Conservation (phyloP, 2,329 filamentous ascomycete genomes). For the Chaetomium globosum region DNA sequence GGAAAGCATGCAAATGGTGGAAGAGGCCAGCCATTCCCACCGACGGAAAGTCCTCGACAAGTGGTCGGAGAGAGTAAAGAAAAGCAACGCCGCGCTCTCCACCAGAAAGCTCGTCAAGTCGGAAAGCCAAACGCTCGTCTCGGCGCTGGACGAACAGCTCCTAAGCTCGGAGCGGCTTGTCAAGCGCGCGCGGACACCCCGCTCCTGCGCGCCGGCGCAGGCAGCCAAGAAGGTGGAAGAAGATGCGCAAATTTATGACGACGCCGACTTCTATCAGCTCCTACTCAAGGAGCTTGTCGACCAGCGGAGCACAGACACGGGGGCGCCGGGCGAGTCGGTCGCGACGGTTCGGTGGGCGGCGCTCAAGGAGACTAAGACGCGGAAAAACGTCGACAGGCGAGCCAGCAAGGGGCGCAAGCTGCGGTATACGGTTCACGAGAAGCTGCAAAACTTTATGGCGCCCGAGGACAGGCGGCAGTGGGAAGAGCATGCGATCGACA, state of each 20-base stretch:
- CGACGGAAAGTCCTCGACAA: constrained; percentile 79
- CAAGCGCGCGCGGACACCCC: constrained; percentile 68
- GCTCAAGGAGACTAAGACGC: constrained; percentile 74
- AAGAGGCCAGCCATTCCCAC: constrained; percentile 60
- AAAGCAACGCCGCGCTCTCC: constrained; percentile 58
- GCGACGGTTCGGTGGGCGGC: constrained; percentile 66
- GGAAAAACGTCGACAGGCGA: constrained; percentile 85
- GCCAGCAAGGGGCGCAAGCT: constrained; percentile 95
- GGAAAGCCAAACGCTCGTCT: constrained; percentile 64
- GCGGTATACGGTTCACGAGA: constrained; percentile 93
- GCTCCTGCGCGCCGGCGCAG: constrained; percentile 76
- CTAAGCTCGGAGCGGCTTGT: constrained; percentile 66
- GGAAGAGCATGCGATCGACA: constrained; percentile 77
- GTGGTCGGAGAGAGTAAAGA: constrained; percentile 81
- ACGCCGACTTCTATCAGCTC: constrained; percentile 91
- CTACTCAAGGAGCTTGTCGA: constrained; percentile 92
- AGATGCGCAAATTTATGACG: constrained; percentile 76
- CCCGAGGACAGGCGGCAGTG: constrained; percentile 79
- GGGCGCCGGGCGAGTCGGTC: constrained; percentile 48
- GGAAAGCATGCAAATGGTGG: constrained; percentile 68
- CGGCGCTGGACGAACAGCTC: constrained; percentile 69
- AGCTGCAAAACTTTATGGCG: constrained; percentile 97
- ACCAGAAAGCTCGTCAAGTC: constrained; percentile 58
- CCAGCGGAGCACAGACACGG: constrained; percentile 74
- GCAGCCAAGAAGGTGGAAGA: constrained; percentile 59